Conservation (phyloP, 441 rosid species). For the Metrosideros polymorpha region DNA sequence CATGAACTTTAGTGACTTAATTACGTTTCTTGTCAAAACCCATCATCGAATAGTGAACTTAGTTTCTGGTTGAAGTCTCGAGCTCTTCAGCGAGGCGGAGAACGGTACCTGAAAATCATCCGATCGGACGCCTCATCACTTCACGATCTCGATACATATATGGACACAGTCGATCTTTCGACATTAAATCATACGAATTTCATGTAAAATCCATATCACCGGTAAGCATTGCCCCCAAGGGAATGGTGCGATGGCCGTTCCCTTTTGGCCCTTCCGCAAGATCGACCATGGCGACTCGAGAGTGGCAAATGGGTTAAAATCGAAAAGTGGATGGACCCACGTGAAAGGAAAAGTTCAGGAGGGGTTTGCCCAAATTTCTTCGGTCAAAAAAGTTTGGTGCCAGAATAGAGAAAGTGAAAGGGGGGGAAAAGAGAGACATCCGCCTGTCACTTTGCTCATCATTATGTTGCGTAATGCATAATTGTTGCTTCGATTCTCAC, state of each 20-base stretch:
- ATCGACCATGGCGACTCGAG: not conserved
- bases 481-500: not conserved
- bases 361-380: not conserved
- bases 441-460: not conserved
- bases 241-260: too few relatives aligned
- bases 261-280: not conserved
- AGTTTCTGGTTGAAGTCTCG: accelerated
- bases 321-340: not conserved
- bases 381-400: not conserved
- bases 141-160: not conserved
- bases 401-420: not conserved
- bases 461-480: not conserved
- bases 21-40: not conserved
- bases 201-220: too few relatives aligned
- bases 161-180: not conserved
- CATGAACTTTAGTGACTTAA: not conserved
- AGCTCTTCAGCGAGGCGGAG: not conserved
- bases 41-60: not conserved
- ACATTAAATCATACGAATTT: not conserved
- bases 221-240: too few relatives aligned
- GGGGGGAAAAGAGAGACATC: not conserved
- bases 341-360: not conserved
- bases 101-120: too few relatives aligned
- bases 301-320: not conserved
- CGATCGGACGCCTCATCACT: too few relatives aligned